Base-by-base conservation (phyloP, 352 stramenopile species). In the Pythium phragmiticola region DNA sequence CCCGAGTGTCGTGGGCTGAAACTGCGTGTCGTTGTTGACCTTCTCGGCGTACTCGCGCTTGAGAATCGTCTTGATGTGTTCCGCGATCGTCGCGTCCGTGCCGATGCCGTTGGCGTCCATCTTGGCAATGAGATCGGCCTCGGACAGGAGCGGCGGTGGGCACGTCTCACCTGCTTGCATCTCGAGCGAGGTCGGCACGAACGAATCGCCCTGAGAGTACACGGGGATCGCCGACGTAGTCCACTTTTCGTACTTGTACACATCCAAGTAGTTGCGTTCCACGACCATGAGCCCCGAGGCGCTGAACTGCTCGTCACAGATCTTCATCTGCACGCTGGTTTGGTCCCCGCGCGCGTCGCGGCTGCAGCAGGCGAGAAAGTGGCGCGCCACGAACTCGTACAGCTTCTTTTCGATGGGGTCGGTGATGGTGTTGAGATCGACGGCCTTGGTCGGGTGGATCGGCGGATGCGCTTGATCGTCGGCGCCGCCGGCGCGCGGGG, bases 11-110 rank as follows among this genome's bases (percentile, higher is more conserved):
- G 96, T 99, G 2, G 97, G 96, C 56, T 91, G 78, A 69, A 99
- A 99, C 60, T 96, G 79, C 59, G 94, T 94, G 50, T 96, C 80
- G 53, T 78, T 89, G 66, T 98, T 98, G 34, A 96, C 84, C 59
- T 99, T 99, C 62, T 90, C 78, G 5, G 92, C 96, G 75, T 99
- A 99, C 51, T 98, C 88, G 42, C 98, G 84, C 64, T 99, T 96
- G 46, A 98, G 87, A 74, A 99, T 99, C 5, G 97, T 99, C 60
- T 98, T 96, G 69, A 99, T 99, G 65, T 99, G 97, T 73, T 98
- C 88, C 0, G 96, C 96, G 66, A 98, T 98, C 12, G 95, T 98
- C 11, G 94, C 94, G 60, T 98, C 94, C 42, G 94, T 98, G 3
- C 94, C 94, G 53, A 98, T 98, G 12, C 93, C 92, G 45, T 98